Conservation (phyloP, 1,139 yeast genomes). For the Geotrichum citri-aurantii region DNA sequence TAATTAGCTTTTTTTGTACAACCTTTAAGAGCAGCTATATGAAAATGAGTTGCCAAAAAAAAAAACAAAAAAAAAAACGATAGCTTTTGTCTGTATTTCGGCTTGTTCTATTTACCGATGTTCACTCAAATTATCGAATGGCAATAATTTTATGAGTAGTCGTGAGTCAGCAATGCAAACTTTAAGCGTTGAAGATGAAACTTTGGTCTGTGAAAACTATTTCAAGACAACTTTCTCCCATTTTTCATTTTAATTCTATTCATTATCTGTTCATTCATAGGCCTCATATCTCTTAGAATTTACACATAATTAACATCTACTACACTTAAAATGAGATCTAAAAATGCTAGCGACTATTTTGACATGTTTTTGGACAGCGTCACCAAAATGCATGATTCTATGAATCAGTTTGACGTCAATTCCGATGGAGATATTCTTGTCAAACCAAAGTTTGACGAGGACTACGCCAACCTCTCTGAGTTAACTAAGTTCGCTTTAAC, state of each 20-base stretch:
- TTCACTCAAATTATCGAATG: not conserved
- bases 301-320: not conserved
- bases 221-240: not conserved
- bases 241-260: not conserved
- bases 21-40: no score
- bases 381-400: conserved; percentile 17
- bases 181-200: not conserved
- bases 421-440: not conserved
- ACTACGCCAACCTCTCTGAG: conserved; percentile 4
- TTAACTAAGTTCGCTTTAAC: conserved; percentile 14
- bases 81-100: not conserved
- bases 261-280: no score
- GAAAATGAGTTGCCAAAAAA: no score
- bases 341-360: not conserved
- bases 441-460: conserved; percentile 9
- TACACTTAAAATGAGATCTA: not conserved
- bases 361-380: conserved; percentile 17
- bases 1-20: no score
- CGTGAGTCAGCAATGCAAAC: conserved; percentile 9
- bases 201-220: not conserved
- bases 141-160: conserved; percentile 1
- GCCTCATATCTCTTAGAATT: no score
- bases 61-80: no score
- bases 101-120: not conserved
- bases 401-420: conserved; percentile 8